Percentiles rank a stretch among this genome's conserved stretches.
Evolutionary conservation across 441 rosid species (phyloP).

Genomic region (Macaranga tanarius): DNA sequence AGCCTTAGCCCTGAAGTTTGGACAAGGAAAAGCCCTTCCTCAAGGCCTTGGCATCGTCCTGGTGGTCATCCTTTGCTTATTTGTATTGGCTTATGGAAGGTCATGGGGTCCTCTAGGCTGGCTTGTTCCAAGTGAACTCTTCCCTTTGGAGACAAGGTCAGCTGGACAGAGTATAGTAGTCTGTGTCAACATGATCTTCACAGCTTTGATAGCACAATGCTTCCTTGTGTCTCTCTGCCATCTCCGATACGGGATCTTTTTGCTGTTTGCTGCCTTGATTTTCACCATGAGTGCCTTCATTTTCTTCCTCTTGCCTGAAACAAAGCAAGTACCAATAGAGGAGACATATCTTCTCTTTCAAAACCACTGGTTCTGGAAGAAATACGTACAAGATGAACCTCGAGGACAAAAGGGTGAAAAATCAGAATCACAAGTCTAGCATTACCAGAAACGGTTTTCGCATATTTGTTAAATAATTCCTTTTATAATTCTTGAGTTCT

Average conservation of each 20-base stretch:
- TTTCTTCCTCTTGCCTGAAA: conserved; percentile 71
- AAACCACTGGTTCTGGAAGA: conserved; percentile 77
- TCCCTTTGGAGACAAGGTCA: conserved; percentile 79
- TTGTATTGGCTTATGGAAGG: conserved; percentile 73
- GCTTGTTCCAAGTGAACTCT: conserved; percentile 82
- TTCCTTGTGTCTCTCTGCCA: conserved; percentile 68
- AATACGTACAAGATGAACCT: neutral
- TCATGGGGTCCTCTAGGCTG: conserved; percentile 94
- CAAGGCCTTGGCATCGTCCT: conserved; percentile 48
- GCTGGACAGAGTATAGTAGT: conserved; percentile 84
- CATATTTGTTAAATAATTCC: neutral
- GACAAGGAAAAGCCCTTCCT: conserved; percentile 53
- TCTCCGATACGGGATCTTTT: conserved; percentile 68
- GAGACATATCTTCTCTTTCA: conserved; percentile 66
- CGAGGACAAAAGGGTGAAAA: neutral
- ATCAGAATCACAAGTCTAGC: neutral
- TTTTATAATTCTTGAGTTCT: neutral
- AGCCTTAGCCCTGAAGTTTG: conserved; percentile 63
- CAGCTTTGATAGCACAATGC: conserved; percentile 75
- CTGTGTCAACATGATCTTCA: conserved; percentile 69
- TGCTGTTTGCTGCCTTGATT: conserved; percentile 61
- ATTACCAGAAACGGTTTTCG: neutral
- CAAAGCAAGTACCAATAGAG: conserved; percentile 79
- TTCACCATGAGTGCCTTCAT: conserved; percentile 61
- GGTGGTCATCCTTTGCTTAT: conserved; percentile 59